Percentiles rank a stretch among this genome's conserved stretches.
Evolutionary conservation across 306 rosid genomes (phyloP).

Genomic region (Acacia acuminata): DNA sequence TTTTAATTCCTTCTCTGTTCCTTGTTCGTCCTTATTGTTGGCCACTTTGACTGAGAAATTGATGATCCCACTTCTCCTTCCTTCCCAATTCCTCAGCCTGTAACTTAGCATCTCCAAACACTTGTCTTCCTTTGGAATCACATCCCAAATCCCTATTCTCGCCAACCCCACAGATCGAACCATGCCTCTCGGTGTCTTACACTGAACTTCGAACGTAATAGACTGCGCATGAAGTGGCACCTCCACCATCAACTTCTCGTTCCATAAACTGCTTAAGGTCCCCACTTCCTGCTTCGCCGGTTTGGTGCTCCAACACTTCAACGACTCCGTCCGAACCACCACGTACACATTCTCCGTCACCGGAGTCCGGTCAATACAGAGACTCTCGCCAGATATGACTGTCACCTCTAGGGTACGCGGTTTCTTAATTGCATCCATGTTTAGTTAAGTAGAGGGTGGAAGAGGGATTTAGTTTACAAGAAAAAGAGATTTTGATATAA

Average conservation of each 20-base stretch:
- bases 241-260: constrained; percentile 40
- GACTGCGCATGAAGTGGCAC: constrained; percentile 34
- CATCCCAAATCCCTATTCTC: constrained; percentile 40
- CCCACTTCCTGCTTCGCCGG: constrained; percentile 1
- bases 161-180: constrained; percentile 37
- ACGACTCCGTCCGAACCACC: constrained; percentile 37
- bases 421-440: not conserved
- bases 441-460: not conserved
- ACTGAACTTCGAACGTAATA: constrained; percentile 42
- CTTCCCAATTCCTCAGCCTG: constrained; percentile 46
- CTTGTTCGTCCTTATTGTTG: not conserved
- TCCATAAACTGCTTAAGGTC: constrained; percentile 37
- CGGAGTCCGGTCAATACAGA: constrained; percentile 37
- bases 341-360: constrained; percentile 38
- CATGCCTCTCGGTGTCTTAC: constrained; percentile 27
- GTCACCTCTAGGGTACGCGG: constrained; percentile 48
- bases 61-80: constrained; percentile 50
- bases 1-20: not conserved
- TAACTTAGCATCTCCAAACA: constrained; percentile 53
- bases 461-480: not conserved
- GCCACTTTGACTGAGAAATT: constrained; percentile 42
- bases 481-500: not conserved
- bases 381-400: constrained; percentile 44
- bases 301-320: constrained; percentile 30
- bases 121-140: not conserved